phyloP scores from a whole-genome alignment of 2,329 filamentous ascomycete genomes.

The Cercospora sesami region DNA sequence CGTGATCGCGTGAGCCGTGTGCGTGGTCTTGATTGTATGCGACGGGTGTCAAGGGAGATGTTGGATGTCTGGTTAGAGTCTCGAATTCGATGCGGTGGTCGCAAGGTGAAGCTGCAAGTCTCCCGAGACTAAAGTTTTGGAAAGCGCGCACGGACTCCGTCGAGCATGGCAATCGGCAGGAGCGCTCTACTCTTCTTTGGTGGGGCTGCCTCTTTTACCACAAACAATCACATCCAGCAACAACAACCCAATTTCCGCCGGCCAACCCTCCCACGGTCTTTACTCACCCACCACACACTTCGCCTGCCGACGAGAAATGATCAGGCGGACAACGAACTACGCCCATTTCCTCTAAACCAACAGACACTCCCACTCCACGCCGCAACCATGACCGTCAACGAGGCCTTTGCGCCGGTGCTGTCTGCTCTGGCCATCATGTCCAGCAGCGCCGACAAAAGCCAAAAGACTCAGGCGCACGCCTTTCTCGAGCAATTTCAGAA shows the following conservation, averaged over 20 bases:
- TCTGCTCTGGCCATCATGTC: slow-evolving; percentile 89
- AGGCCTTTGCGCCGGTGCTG: slow-evolving; percentile 80
- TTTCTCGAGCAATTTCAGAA: slow-evolving; percentile 96
- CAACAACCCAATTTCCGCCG: background rate
- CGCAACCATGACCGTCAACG: slow-evolving; percentile 32
- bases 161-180: slow-evolving; percentile 57
- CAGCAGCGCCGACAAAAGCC: slow-evolving; percentile 69
- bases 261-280: background rate
- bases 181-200: background rate
- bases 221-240: slow-evolving; percentile 2
- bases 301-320: slow-evolving; percentile 1
- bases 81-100: background rate
- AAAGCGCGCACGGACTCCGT: background rate
- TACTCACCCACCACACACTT: background rate
- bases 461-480: slow-evolving; percentile 87
- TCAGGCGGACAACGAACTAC: background rate
- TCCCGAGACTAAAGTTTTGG: slow-evolving; percentile 1
- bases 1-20: background rate
- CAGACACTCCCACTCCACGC: background rate
- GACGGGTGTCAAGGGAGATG: background rate
- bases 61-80: background rate
- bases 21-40: background rate
- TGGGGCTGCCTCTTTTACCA: slow-evolving; percentile 4
- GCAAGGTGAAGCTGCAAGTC: slow-evolving; percentile 2
- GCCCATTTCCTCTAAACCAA: background rate